Evolutionary conservation across 495 filamentous ascomycete genomes (phyloP), one percentile per base, ranked within the genome.

Genomic region (Trichoderma reesei): DNA sequence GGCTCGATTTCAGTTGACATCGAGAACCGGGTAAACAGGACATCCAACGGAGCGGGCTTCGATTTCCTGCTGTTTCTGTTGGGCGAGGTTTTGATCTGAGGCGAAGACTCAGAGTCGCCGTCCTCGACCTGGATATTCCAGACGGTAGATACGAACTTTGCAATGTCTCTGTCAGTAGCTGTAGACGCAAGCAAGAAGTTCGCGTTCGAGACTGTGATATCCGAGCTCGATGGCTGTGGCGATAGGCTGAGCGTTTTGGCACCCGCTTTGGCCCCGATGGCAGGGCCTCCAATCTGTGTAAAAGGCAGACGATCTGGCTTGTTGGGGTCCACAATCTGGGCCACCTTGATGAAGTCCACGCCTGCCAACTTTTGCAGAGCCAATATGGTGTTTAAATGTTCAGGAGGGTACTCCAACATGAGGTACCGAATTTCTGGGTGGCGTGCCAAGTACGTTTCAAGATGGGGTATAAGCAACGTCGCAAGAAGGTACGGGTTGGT

Each of bases 371-470:
- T 65, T 41, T 79, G 77, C 11, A 81, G 64, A 0, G 79, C 75
- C 0, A 80, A 59, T 2, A 78, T 68, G 14, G 78, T 81, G 7
- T 72, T 42, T 10, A 81, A 70, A 37, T 81, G 78, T 11, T 80
- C 76, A 8, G 76, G 67, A 0, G 78, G 73, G 54, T 80, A 81
- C 63, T 81, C 79, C 41, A 81, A 68, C 18, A 81, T 68, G 3
- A 81, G 73, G 48, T 80, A 76, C 5, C 75, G 73, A 1, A 79
- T 72, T 8, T 72, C 66, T 9, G 74, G 64, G 59, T 78, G 71
- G 11, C 70, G 66, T 16, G 68, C 66, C 60, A 81, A 69, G 51
- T 79, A 79, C 3, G 71, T 72, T 60, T 80, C 77, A 6, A 81
- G 69, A 61, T 80, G 78, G 0, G 78, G 76, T 31, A 81, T 72